These are phyloP conservation scores for Trypanosoma grayi DNA, from an alignment of 208 protist species.

Conservation along the genomic window DNA sequence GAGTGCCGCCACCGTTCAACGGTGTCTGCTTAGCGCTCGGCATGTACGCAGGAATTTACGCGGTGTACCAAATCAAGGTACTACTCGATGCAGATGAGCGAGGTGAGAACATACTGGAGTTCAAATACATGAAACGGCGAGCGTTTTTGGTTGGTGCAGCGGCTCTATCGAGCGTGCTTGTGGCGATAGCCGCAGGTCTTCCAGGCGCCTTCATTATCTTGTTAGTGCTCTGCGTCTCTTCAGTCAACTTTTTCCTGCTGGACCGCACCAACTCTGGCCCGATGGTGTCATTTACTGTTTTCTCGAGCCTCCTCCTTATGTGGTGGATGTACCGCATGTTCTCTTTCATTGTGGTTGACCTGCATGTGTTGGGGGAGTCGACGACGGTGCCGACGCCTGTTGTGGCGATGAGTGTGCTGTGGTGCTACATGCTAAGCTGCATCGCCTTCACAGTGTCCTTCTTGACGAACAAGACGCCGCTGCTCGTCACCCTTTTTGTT, in stretches of 20 bases:
- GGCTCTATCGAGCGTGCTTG: conserved; percentile 35
- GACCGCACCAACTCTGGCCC: conserved; percentile 58
- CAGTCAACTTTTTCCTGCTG: conserved; percentile 78
- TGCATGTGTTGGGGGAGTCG: conserved; percentile 79
- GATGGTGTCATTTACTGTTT: conserved; percentile 76
- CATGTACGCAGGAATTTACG: conserved; percentile 52
- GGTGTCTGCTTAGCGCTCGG: conserved; percentile 50
- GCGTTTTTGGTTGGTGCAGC: conserved; percentile 37
- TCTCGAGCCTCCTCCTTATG: conserved; percentile 73
- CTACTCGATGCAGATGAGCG: conserved; percentile 56
- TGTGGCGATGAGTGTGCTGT: conserved; percentile 61
- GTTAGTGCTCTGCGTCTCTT: conserved; percentile 45
- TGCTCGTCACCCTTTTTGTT: conserved; percentile 56
- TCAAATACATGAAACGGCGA: conserved; percentile 22
- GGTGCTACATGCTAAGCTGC: conserved; percentile 82
- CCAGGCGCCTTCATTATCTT: conserved; percentile 60
- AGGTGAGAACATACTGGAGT: conserved; percentile 29
- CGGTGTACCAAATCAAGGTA: conserved; percentile 44
- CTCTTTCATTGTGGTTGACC: conserved; percentile 81
- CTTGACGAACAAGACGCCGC: conserved; percentile 38
- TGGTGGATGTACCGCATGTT: conserved; percentile 90
- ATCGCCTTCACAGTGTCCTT: conserved; percentile 75
- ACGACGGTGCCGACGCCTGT: conserved; percentile 58
- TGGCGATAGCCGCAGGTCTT: conserved; percentile 40
- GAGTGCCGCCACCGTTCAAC: conserved; percentile 66